phyloP scores from a whole-genome alignment of 495 filamentous ascomycete species.

The Letharia lupina region DNA sequence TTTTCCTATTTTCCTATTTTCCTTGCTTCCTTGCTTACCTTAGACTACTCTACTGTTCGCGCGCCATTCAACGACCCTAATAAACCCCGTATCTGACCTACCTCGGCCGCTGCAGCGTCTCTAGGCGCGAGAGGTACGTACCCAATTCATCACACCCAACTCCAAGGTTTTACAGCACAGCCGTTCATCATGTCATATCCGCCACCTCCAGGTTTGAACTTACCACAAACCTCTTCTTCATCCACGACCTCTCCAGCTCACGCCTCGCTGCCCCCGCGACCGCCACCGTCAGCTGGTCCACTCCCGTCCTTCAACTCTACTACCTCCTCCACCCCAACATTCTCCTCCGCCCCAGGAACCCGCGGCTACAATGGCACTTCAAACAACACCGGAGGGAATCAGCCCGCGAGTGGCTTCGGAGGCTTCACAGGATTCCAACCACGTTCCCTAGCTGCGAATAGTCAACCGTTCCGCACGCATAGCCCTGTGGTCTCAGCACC shows the following conservation, averaged over 20 bases:
- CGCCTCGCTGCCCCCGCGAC: slow-evolving; percentile 74
- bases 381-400: slow-evolving; percentile 26
- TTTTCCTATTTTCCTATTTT: too few species aligned
- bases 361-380: slow-evolving; percentile 25
- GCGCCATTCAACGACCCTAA: background rate
- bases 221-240: slow-evolving; percentile 27
- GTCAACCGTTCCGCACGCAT: slow-evolving; percentile 36
- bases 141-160: slow-evolving; percentile 28
- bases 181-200: slow-evolving; percentile 94
- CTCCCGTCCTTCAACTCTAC: slow-evolving; percentile 51
- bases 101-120: slow-evolving; percentile 32
- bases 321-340: slow-evolving; percentile 39
- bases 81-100: background rate
- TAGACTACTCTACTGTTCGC: background rate
- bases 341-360: slow-evolving; percentile 35
- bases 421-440: slow-evolving; percentile 54
- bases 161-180: slow-evolving; percentile 37
- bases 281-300: slow-evolving; percentile 56
- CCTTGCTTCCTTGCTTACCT: background rate
- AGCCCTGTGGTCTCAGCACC: slow-evolving; percentile 39
- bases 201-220: slow-evolving; percentile 77
- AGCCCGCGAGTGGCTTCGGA: slow-evolving; percentile 32
- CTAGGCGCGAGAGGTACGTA: slow-evolving; percentile 53
- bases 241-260: slow-evolving; percentile 41
- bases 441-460: slow-evolving; percentile 47